Conservation (phyloP, 2,329 filamentous ascomycete genomes). For the Xylaria digitata region DNA sequence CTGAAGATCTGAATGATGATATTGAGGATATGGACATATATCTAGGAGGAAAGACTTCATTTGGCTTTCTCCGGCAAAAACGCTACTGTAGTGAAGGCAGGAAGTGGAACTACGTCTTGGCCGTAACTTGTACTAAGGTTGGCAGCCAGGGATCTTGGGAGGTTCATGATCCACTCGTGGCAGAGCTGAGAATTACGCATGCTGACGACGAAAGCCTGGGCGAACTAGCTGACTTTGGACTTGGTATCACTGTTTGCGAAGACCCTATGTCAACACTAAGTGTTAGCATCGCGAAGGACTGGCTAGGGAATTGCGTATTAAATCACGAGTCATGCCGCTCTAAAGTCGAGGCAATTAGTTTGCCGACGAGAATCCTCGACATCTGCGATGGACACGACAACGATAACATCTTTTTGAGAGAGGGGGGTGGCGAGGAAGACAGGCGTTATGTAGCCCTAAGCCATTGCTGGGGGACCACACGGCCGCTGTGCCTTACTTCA, state of each 20-base stretch:
- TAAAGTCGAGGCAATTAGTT: background rate
- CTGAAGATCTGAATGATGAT: constrained; percentile 11
- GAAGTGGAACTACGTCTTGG: constrained; percentile 22
- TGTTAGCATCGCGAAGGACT: constrained; percentile 4
- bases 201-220: background rate
- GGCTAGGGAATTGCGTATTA: constrained; percentile 10
- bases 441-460: constrained; percentile 7
- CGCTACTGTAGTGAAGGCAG: constrained; percentile 10
- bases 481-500: background rate
- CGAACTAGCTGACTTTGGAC: constrained; percentile 6
- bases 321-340: constrained; percentile 14
- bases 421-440: background rate
- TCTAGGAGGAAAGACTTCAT: constrained; percentile 7
- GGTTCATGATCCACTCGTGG: constrained; percentile 2
- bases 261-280: background rate
- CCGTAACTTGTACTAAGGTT: background rate
- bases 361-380: constrained; percentile 18
- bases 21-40: constrained; percentile 14
- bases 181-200: constrained; percentile 14
- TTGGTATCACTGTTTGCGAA: constrained; percentile 4
- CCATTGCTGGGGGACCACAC: constrained; percentile 1
- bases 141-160: background rate
- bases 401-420: background rate
- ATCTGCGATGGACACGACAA: background rate
- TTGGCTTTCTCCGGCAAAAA: constrained; percentile 2